Percentiles rank a stretch among this genome's conserved stretches.
Conservation (phyloP, 805 yeast genomes). For the Candida silvatica region DNA sequence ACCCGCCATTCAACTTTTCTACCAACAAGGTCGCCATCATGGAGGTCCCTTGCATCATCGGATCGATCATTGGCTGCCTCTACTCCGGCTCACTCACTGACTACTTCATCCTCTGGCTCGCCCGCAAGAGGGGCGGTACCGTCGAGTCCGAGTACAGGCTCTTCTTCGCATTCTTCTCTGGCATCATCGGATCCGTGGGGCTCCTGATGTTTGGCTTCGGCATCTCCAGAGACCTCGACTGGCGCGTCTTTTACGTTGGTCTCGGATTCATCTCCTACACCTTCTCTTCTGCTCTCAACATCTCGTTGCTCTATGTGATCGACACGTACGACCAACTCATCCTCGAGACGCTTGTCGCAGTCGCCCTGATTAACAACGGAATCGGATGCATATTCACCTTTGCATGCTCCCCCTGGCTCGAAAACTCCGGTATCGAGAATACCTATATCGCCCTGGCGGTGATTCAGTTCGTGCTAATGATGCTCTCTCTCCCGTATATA, state of each 20-base stretch:
- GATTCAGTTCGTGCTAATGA: slow-evolving; percentile 45
- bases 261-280: slow-evolving; percentile 59
- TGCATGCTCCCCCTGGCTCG: slow-evolving; percentile 57
- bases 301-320: slow-evolving; percentile 57
- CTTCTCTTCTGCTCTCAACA: slow-evolving; percentile 62
- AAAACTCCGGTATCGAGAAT: slow-evolving; percentile 44
- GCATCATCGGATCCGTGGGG: slow-evolving; percentile 52
- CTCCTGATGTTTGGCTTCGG: slow-evolving; percentile 61
- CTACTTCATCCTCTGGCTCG: slow-evolving; percentile 56
- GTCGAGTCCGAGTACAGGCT: slow-evolving; percentile 59
- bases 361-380: slow-evolving; percentile 51
- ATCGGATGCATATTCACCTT: slow-evolving; percentile 61
- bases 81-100: slow-evolving; percentile 60
- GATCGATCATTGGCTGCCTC: slow-evolving; percentile 56
- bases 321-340: slow-evolving; percentile 61
- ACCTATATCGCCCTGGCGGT: slow-evolving; percentile 57
- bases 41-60: slow-evolving; percentile 66
- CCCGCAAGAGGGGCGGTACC: slow-evolving; percentile 49
- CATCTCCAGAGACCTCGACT: slow-evolving; percentile 39
- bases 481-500: slow-evolving; percentile 45
- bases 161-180: slow-evolving; percentile 48
- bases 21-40: slow-evolving; percentile 61
- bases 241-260: slow-evolving; percentile 50
- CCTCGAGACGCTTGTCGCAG: slow-evolving; percentile 59
- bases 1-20: slow-evolving; percentile 57